Conservation (phyloP, 129 eudicot species). For the Lactuca sativa region DNA sequence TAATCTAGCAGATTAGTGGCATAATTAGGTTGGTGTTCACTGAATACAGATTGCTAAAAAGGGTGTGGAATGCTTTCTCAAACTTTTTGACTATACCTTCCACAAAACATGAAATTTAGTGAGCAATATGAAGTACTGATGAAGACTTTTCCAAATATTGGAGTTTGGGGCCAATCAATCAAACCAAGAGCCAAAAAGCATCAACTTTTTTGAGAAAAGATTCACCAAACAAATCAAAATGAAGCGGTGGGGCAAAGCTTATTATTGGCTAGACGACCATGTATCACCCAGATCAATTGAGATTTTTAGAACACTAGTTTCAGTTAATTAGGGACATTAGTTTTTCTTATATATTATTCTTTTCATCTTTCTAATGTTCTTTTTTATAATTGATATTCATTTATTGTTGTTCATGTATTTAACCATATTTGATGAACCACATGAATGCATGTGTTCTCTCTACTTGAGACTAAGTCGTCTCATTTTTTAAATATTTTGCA, state of each 20-base stretch:
- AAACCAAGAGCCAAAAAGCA: constrained; percentile 31
- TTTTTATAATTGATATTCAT: too few relatives aligned
- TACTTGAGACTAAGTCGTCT: neutral
- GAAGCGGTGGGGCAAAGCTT: neutral
- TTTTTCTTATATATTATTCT: neutral
- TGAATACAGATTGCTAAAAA: constrained; percentile 23
- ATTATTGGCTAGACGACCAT: neutral
- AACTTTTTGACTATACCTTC: constrained; percentile 40
- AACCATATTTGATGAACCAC: neutral
- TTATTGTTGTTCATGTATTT: neutral
- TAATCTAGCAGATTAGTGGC: constrained; percentile 34
- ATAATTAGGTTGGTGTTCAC: constrained; percentile 38
- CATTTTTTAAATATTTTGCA: neutral
- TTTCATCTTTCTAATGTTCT: neutral
- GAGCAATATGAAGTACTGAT: constrained; percentile 25
- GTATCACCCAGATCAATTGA: neutral
- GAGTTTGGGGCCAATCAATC: constrained; percentile 35
- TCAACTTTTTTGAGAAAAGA: constrained; percentile 31
- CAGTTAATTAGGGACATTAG: neutral
- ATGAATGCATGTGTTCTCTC: neutral
- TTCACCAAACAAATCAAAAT: constrained; percentile 29
- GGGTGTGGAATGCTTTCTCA: constrained; percentile 33
- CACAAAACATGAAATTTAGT: constrained; percentile 28
- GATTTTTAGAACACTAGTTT: neutral
- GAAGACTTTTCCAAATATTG: constrained; percentile 27